phyloP scores from a whole-genome alignment of 176 grass and related monocot species.

The Phoenix dactylifera region DNA sequence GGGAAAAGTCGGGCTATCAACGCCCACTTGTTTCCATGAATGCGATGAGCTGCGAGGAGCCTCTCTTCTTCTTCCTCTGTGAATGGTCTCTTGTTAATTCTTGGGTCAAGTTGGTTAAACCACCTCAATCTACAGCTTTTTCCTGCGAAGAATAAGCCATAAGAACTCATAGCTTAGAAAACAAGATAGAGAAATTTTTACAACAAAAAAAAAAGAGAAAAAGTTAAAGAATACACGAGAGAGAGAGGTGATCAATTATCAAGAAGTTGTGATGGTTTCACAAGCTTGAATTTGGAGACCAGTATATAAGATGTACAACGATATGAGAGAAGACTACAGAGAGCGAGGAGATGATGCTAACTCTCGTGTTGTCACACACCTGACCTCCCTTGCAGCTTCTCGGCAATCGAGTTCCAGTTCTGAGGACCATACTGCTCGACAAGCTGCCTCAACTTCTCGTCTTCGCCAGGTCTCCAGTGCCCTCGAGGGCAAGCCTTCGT shows the following conservation, averaged over 20 bases:
- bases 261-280: too few relatives aligned
- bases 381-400: slow-evolving; percentile 92
- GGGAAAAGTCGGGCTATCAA: slow-evolving; percentile 70
- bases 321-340: too few relatives aligned
- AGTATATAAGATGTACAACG: too few relatives aligned
- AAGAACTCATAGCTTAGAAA: neutral
- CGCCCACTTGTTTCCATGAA: slow-evolving; percentile 79
- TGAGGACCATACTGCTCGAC: slow-evolving; percentile 78
- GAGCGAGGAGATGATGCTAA: too few relatives aligned
- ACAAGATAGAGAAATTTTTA: neutral
- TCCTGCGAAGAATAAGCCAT: slow-evolving; percentile 28
- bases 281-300: too few relatives aligned
- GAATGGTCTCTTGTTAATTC: slow-evolving; percentile 69
- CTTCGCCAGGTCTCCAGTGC: slow-evolving; percentile 77
- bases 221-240: neutral
- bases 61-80: slow-evolving; percentile 63
- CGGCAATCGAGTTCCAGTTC: slow-evolving; percentile 96
- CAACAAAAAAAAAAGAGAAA: neutral
- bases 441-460: slow-evolving; percentile 65
- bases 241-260: too few relatives aligned
- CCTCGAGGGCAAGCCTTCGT: slow-evolving; percentile 62
- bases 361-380: slow-evolving; percentile 22
- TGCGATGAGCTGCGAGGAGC: slow-evolving; percentile 50
- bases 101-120: slow-evolving; percentile 88
- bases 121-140: slow-evolving; percentile 95